Evolutionary conservation across 148 eudicot species (phyloP), one percentile per base, ranked within the genome.

Genomic region (Rhododendron kiyosumense): DNA sequence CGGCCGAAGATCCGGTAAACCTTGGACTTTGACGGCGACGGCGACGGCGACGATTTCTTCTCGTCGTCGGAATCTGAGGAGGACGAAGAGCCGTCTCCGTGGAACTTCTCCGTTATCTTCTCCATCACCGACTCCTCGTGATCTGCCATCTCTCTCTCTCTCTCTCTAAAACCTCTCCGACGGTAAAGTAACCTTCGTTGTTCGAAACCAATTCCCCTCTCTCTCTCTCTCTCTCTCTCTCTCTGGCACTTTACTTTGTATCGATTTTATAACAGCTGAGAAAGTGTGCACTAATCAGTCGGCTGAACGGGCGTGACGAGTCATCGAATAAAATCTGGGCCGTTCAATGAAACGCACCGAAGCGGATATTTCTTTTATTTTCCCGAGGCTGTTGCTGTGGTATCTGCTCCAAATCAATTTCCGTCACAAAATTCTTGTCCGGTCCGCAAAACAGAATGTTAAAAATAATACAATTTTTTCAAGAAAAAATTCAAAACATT

Each of bases 1-100:
- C 94, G 88, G 0, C 97, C 94, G 75, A 94, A 93, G 9, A 92
- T 81, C 45, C 94, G 93, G 75, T 51, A 90, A 83, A 93, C 84
- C 89, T 94, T 93, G 2, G 91, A 59, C 84, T 93, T 92, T 78
- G 90, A 65, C 17, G 89, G 67, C 83, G 92, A 86, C 78, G 86
- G n/a, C 83, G 90, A 65, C 30, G 89, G 59, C 83, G 88, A 38
- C 26, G 90, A 20, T 30, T 85, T 84, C 85, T 87, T 87, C 12
- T 89, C 91, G 49, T 88, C 94, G 48, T 93, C 93, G n/a, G 89
- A 84, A 41, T 89, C 92, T 9, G 90, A 89, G 0, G 84, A 85
- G 9, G 93, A 90, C 26, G 95, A 92, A 12, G 94, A 94, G 89
- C 89, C 89, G 38, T 82, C 88, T 43, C 86, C 90, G 80, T 91